Evolutionary conservation across 306 rosid genomes (phyloP), one percentile per base, ranked within the genome.

Genomic region (Citrullus amarus): DNA sequence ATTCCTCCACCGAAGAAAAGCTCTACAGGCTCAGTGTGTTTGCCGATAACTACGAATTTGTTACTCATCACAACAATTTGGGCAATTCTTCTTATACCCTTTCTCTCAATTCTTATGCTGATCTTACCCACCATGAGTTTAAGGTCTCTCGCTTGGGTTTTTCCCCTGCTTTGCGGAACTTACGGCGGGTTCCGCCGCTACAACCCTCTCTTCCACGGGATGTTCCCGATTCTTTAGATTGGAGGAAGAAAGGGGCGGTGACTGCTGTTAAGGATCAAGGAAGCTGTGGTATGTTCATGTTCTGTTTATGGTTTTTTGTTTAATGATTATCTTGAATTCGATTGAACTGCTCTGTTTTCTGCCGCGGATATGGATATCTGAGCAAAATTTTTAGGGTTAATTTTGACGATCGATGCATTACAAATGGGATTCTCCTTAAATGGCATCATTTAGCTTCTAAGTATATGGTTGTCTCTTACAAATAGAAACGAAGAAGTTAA

Each of bases 51-150:
- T 75, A 85, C 22, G 92, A 74, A 41, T 94, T 87, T 41, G 87
- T 92, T 70, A n/a, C 75, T 25, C 66, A 75, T 38, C 96, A 91
- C 82, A 94, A 94, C 51, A 56, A 78, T 56, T 15, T 81, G 68
- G 83, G 71, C 5, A 83, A 88, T 87, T 89, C 90, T 6, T 80
- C 83, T 77, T 89, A 83, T 59, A 81, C 89, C 48, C 96, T 92
- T 41, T 90, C 93, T 46, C 90, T 94, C 63, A 94, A 94, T 85
- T 87, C 91, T 46, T 90, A 88, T 39, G 91, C 98, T 17, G 97
- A 92, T 90, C 95, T 94, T 75, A 86, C 93, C 30, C 90, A 88
- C 86, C 90, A 84, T 39, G 97, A 94, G 85, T 94, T 94, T 88
- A 90, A 84, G 82, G 77, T 85, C 86, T 84, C 92, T 83, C 98